Evolutionary conservation across 1,139 yeast genomes (phyloP).

Genomic region (Pichia sp.): DNA sequence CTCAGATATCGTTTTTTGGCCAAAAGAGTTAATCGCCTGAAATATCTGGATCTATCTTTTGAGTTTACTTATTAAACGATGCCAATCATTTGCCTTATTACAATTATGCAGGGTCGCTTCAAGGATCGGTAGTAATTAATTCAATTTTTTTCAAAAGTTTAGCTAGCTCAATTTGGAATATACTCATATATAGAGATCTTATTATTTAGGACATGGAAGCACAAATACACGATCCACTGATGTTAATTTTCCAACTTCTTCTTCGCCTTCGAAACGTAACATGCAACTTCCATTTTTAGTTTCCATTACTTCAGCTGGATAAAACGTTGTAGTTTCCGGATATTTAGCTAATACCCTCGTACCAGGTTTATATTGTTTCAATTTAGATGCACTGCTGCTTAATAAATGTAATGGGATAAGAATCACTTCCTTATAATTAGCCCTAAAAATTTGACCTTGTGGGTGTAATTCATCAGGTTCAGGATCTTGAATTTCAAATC

Average conservation of each 20-base stretch:
- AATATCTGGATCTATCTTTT: too few relatives aligned
- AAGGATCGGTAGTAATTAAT: too few relatives aligned
- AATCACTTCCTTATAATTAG: constrained; percentile 74
- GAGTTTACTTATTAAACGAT: too few relatives aligned
- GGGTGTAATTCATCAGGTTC: constrained; percentile 94
- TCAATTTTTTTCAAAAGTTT: too few relatives aligned
- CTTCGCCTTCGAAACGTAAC: constrained; percentile 92
- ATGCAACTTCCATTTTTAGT: constrained; percentile 73
- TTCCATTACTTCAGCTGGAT: constrained; percentile 88
- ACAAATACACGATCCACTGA: constrained; percentile 85
- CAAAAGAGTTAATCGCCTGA: too few relatives aligned
- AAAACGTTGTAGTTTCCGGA: constrained; percentile 97
- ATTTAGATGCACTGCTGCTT: constrained; percentile 21
- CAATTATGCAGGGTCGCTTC: too few relatives aligned
- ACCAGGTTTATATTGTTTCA: constrained; percentile 64
- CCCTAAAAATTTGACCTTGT: constrained; percentile 82
- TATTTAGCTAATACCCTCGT: constrained; percentile 85
- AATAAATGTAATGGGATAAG: constrained; percentile 54
- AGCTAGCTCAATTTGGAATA: too few relatives aligned
- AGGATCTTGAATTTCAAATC: constrained; percentile 86
- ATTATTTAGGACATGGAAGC: constrained; percentile 54
- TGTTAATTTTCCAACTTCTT: constrained; percentile 91
- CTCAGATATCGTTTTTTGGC: too few relatives aligned
- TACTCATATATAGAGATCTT: not conserved
- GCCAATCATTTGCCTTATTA: too few relatives aligned